Percentiles rank a stretch among this genome's conserved stretches.
These are phyloP conservation scores for Ceratobasidium sp. DNA, from an alignment of 1,284 basidiomycete genomes.

Conservation along the genomic window DNA sequence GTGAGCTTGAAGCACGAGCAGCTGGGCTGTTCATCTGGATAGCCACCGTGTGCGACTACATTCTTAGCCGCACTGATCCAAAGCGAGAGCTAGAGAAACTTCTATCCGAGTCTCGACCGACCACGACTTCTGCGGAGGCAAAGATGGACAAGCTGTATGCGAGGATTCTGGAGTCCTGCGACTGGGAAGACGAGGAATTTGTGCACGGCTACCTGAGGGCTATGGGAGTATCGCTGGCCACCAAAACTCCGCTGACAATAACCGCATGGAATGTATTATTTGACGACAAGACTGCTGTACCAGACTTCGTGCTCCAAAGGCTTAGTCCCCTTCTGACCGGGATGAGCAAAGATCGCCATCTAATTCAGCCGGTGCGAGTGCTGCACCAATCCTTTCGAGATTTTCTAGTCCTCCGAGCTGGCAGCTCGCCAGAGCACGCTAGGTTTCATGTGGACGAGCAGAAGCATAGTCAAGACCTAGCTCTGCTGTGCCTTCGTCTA, in stretches of 20 bases:
- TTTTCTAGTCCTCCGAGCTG: not conserved
- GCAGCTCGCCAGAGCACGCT: too few relatives aligned
- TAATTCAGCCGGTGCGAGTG: not conserved
- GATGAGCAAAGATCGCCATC: not conserved
- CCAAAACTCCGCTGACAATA: slow-evolving; percentile 26
- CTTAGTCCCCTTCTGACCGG: slow-evolving; percentile 29
- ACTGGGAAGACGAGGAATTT: slow-evolving; percentile 25
- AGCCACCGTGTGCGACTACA: slow-evolving; percentile 46
- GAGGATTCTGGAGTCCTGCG: slow-evolving; percentile 2
- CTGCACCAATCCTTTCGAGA: slow-evolving; percentile 5
- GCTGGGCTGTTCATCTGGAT: slow-evolving; percentile 50
- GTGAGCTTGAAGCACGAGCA: not conserved
- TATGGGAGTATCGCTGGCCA: slow-evolving; percentile 6
- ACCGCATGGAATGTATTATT: slow-evolving; percentile 2
- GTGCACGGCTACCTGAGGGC: slow-evolving; percentile 1
- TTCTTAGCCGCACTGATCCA: slow-evolving; percentile 42
- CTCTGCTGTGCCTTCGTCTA: not conserved
- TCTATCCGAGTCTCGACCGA: not conserved
- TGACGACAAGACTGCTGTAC: not conserved
- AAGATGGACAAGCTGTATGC: slow-evolving; percentile 49
- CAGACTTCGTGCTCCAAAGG: not conserved
- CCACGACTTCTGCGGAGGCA: slow-evolving; percentile 29
- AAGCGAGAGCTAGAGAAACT: slow-evolving; percentile 44
- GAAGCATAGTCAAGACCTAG: not conserved
- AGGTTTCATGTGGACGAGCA: not conserved